phyloP scores from a whole-genome alignment of 1,139 yeast genomes.

The Petasospora rhodanensis region DNA sequence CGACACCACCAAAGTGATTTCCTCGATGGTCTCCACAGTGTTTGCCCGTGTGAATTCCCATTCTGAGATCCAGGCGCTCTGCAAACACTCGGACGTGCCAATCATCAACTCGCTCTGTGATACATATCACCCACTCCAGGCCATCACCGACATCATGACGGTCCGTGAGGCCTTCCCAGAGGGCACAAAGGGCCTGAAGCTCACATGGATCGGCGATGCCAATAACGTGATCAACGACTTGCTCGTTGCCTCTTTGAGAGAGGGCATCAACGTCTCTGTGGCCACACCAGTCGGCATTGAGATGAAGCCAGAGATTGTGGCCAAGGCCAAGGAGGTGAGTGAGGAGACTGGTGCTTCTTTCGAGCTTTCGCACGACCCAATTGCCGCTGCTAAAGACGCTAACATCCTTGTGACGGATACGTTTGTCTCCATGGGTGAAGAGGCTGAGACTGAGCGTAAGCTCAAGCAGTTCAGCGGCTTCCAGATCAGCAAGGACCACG shows the following conservation, averaged over 20 bases:
- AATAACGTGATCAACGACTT: conserved; percentile 93
- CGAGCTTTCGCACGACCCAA: conserved; percentile 69
- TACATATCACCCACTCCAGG: conserved; percentile 89
- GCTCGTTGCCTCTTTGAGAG: conserved; percentile 82
- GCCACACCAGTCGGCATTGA: conserved; percentile 78
- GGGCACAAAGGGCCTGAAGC: conserved; percentile 44
- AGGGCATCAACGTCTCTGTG: conserved; percentile 77
- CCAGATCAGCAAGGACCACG: conserved; percentile 71
- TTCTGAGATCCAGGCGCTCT: conserved; percentile 72
- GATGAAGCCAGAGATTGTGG: conserved; percentile 53
- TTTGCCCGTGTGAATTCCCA: conserved; percentile 94
- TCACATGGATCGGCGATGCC: conserved; percentile 96
- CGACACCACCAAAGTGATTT: conserved; percentile 83
- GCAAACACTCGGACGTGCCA: conserved; percentile 77
- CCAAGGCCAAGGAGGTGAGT: conserved; percentile 51
- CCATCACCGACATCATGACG: conserved; percentile 85
- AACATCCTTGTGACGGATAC: conserved; percentile 93
- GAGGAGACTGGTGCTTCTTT: conserved; percentile 49
- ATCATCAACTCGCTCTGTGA: conserved; percentile 93
- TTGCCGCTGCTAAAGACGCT: conserved; percentile 64
- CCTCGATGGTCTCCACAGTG: conserved; percentile 92
- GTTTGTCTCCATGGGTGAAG: conserved; percentile 98
- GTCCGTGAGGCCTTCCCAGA: conserved; percentile 71
- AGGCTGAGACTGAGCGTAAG: conserved; percentile 64
- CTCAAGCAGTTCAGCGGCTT: conserved; percentile 80